Evolutionary conservation across 78 protist species (phyloP), one percentile per base, ranked within the genome.

Genomic region (slime mould (Dictyostelium discoideum)): DNA sequence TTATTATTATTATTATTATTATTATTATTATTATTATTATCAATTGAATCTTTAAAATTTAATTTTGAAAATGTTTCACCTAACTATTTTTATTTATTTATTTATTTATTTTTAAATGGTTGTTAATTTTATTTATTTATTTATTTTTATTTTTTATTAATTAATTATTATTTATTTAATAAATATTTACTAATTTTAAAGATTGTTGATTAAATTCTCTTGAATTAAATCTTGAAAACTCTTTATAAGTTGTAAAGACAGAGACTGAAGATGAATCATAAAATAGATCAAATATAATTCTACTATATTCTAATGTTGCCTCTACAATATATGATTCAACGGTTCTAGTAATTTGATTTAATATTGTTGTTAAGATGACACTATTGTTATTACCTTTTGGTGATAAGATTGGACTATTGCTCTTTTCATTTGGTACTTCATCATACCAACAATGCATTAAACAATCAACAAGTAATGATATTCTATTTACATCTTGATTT

Each of bases 261-360:
- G 86, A 77, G 3, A 87, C 14, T 1, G 85, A 40, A 11, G 40
- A 63, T 29, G 42, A 57, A 16, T 77, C 79, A 87, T 79, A 79
- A 69, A 87, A 87, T 18, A 87, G 32, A 16, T 87, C 93, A 65
- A 63, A 87, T 14, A 87, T 10, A 3, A 87, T 50, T 79, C 93
- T 77, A 79, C 93, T 37, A 26, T 87, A 87, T 42, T 87, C 93
- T n/a, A 87, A 57, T 16, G 81, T 18, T 9, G 93, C 32, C 69
- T 87, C 93, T 13, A 48, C 54, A 16, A 87, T 32, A 42, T 29
- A 57, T 39, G 93, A 87, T 54, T 54, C 93, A 42, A 63, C 39
- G 5, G 85, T 29, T 87, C 93, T 32, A n/a, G n/a, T 5, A 2
- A 84, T 16, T 39, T 8, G 16, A 7, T 7, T 39, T 26, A 50